These are phyloP conservation scores for Lactarius tabidus DNA, from an alignment of 768 basidiomycete species.

Conservation along the genomic window DNA sequence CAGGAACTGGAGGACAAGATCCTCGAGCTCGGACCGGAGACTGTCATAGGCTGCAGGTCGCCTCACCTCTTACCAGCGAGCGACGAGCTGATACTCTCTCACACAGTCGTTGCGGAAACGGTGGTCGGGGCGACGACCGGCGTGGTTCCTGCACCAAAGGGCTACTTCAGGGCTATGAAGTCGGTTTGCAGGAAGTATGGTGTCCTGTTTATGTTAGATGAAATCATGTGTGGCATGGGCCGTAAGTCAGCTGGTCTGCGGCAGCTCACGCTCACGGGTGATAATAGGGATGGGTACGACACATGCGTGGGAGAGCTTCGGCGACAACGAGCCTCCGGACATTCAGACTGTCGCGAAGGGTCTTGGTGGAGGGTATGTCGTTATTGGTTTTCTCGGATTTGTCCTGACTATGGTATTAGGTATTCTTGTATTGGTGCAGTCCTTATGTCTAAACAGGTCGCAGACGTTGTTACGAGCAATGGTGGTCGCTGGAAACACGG, in stretches of 20 bases:
- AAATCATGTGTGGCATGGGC: slow-evolving; percentile 92
- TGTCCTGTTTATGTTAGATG: slow-evolving; percentile 81
- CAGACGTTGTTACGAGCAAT: slow-evolving; percentile 61
- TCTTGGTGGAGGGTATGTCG: slow-evolving; percentile 74
- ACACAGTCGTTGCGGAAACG: slow-evolving; percentile 76
- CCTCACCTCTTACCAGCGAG: slow-evolving; percentile 15
- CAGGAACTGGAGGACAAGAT: slow-evolving; percentile 86
- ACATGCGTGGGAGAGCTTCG: slow-evolving; percentile 83
- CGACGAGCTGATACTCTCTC: not conserved
- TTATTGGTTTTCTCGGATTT: slow-evolving; percentile 2
- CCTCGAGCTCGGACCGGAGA: slow-evolving; percentile 73
- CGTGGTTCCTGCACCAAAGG: slow-evolving; percentile 69
- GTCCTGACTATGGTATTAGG: slow-evolving; percentile 35
- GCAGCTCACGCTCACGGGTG: not conserved
- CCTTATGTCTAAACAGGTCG: slow-evolving; percentile 67
- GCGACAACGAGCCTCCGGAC: slow-evolving; percentile 75
- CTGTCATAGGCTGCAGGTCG: slow-evolving; percentile 72
- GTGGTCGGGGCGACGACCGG: slow-evolving; percentile 87
- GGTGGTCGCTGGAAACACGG: slow-evolving; percentile 79
- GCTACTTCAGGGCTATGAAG: slow-evolving; percentile 84
- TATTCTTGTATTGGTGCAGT: slow-evolving; percentile 82
- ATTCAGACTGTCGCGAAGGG: slow-evolving; percentile 89
- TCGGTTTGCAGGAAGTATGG: slow-evolving; percentile 69
- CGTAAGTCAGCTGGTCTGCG: slow-evolving; percentile 44
- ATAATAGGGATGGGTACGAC: slow-evolving; percentile 77